Conservation (phyloP, 495 filamentous ascomycete species). For the Penicillium verhagenii region DNA sequence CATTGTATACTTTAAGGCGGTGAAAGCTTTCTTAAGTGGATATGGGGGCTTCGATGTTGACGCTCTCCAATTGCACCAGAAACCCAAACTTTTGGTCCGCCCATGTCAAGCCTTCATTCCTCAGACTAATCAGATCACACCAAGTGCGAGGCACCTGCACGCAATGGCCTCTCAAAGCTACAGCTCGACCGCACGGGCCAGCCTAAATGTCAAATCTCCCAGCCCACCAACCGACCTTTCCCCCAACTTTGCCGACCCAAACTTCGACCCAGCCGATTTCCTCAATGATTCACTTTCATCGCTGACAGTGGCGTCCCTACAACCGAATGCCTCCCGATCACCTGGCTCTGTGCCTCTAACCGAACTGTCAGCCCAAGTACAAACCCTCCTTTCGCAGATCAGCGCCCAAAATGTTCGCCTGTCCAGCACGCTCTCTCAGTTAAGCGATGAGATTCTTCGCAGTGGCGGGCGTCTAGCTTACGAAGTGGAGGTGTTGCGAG, state of each 20-base stretch:
- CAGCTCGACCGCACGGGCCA: slow-evolving; percentile 16
- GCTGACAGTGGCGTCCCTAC: slow-evolving; percentile 40
- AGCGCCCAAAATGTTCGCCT: slow-evolving; percentile 83
- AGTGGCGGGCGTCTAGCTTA: slow-evolving; percentile 85
- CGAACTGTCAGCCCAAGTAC: slow-evolving; percentile 76
- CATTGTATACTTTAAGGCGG: background rate
- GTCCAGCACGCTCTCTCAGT: slow-evolving; percentile 76
- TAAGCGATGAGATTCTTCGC: slow-evolving; percentile 93
- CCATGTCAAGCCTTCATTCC: background rate
- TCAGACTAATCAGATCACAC: background rate
- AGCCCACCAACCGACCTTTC: slow-evolving; percentile 54
- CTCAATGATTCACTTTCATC: slow-evolving; percentile 73
- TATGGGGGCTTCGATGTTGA: background rate
- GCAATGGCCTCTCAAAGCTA: slow-evolving; percentile 22
- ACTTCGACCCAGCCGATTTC: slow-evolving; percentile 79
- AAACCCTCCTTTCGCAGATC: slow-evolving; percentile 79
- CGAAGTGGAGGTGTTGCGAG: slow-evolving; percentile 88
- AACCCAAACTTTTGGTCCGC: background rate
- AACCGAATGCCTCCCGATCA: slow-evolving; percentile 40
- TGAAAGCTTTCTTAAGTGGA: background rate
- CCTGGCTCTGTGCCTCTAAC: slow-evolving; percentile 62
- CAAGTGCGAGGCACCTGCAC: background rate
- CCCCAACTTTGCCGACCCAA: slow-evolving; percentile 63
- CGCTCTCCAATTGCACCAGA: background rate
- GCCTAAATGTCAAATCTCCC: slow-evolving; percentile 8